Evolutionary conservation across 2,329 filamentous ascomycete genomes (phyloP), one percentile per base, ranked within the genome.

Genomic region (Arthrinium phaeospermum): DNA sequence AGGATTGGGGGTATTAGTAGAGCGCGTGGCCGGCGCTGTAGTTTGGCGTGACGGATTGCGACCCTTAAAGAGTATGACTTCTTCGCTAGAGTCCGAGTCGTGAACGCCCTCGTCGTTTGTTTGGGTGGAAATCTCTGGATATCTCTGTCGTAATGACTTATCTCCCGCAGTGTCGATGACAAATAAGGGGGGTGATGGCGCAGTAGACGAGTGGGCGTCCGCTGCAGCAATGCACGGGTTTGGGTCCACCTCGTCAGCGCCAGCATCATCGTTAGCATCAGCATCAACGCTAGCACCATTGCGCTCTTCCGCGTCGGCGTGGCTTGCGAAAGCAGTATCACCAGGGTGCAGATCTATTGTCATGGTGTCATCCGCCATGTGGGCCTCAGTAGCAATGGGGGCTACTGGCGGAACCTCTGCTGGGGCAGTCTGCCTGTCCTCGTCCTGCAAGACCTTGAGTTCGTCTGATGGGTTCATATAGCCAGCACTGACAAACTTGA

Each of bases 21-120:
- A 22, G 14, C 41, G 67, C 3, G 67, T 46, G 45, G 41, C 67
- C 6, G 41, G 41, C 14, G 24, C 45, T 41, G 57, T 64, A 30
- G 30, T 41, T 13, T 64, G 34, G 4, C 57, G 22, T n/a, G 57
- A 64, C 72, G 72, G 74, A 71, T 82, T 82, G 71, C 91, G 86
- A 51, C 91, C 91, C 72, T 85, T 87, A 78, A 93, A 94, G 0
- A 94, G 77, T 67, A 95, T 90, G 6, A 94, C 84, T 75, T 98
- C 94, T 68, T 93, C 93, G 77, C 91, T 93, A 0, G 92, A 93
- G 74, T 90, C 86, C 0, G 87, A 87, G 14, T 37, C 34, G 14
- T 41, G 75, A 57, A 45, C 30, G 1, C 49, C n/a, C 10, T 22
- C 27, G 12, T 71, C 68, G 14, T 68, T 67, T 45, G 51, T 13